Percentiles rank a stretch among this genome's conserved stretches.
These are phyloP conservation scores for Ormosia emarginata DNA, from an alignment of 306 rosid genomes.

Conservation along the genomic window DNA sequence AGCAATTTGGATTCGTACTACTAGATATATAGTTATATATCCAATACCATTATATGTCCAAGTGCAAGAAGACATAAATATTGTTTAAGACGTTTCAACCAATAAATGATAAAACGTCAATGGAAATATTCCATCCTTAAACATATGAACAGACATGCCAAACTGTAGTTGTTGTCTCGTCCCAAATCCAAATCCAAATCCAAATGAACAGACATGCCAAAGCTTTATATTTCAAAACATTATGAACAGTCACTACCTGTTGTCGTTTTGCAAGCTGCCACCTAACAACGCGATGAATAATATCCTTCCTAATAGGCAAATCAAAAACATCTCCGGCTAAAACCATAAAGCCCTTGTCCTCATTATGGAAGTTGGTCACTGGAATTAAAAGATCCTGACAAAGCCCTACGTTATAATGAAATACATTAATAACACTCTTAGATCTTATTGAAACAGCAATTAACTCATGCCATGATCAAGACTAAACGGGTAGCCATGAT, in stretches of 20 bases:
- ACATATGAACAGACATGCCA: background rate
- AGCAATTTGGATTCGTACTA: slow-evolving; percentile 6
- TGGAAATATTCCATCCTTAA: background rate
- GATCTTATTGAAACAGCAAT: background rate
- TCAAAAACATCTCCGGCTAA: slow-evolving; percentile 94
- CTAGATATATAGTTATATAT: background rate
- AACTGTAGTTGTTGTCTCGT: background rate
- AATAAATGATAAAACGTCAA: background rate
- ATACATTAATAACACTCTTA: slow-evolving; percentile 14
- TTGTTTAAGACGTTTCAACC: background rate
- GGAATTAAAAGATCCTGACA: slow-evolving; percentile 83
- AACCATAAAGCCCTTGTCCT: slow-evolving; percentile 86
- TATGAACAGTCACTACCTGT: slow-evolving; percentile 49
- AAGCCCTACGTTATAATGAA: slow-evolving; percentile 52
- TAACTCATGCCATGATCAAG: background rate
- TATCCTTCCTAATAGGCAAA: slow-evolving; percentile 85
- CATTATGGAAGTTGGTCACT: slow-evolving; percentile 76
- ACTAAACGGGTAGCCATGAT: background rate
- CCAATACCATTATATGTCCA: background rate
- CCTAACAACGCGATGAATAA: slow-evolving; percentile 78
- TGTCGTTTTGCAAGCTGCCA: slow-evolving; percentile 97
- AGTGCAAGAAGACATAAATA: background rate
- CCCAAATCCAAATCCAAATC: slow-evolving; percentile 16
- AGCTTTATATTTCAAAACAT: slow-evolving; percentile 19
- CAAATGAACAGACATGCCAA: too few relatives aligned